Base-by-base conservation (phyloP, 75 land plant genomes). In the Pinus albicaulis region DNA sequence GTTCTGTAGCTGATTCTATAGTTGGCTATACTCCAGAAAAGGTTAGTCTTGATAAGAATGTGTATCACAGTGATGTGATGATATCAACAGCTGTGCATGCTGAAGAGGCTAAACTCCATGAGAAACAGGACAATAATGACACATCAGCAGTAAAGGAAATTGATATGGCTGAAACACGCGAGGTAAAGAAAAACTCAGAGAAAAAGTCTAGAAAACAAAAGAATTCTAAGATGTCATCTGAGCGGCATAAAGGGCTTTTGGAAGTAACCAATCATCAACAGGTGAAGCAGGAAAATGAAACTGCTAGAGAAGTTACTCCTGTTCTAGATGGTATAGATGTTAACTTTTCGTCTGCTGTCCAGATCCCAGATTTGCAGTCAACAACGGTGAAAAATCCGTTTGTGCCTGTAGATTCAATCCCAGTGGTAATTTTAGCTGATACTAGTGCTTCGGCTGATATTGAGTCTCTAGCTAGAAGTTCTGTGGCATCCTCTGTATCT, bases 181-280 rank as follows among this genome's bases (percentile, higher is more conserved):
- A 89, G 25, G 79, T 19, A 3, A 91, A 81, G 75, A 91, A 85
- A 82, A 62, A 72, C 65, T 71, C 93, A 52, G 93, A 89, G 13
- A 91, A 89, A 75, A 91, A 83, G 61, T 79, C 91, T 1, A 87
- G 76, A 61, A 91, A 89, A 75, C 87, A 89, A 44, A 91, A 89
- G 73, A 78, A 82, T 56, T 77, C 81, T 12, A 88, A 88, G 72
- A 57, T 68, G 41, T n/a, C 69, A 38, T 59, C 74, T 53, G 88
- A 90, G 10, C 77, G 77, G 55, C 71, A 72, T 26, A 87, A 87
- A 76, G 89, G 59, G 52, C 72, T 63, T 15, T 66, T 88, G 12
- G 83, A 85, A 38, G 23, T 70, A 2, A 31, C 44, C 48, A 41
- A 73, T 74, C 60, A 14, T 4, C 78, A 74, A 44, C 82, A 79